These are phyloP conservation scores for Venustampulla echinocandica DNA, from an alignment of 495 filamentous ascomycete genomes.

Conservation along the genomic window DNA sequence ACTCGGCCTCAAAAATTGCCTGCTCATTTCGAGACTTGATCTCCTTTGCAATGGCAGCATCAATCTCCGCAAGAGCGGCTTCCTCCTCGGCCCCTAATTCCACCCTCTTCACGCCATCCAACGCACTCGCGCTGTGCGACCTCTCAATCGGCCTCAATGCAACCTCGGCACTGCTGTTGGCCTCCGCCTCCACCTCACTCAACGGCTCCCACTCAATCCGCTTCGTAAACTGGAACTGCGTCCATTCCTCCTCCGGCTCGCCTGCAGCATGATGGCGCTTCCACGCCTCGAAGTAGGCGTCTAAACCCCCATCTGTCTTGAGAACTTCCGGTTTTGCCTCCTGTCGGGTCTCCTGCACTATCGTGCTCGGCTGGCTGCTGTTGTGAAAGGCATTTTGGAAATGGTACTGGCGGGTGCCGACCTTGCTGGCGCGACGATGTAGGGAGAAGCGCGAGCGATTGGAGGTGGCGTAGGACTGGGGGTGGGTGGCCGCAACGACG, in stretches of 20 bases:
- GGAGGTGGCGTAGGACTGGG: slow-evolving; percentile 68
- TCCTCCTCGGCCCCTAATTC: slow-evolving; percentile 39
- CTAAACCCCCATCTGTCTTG: slow-evolving; percentile 48
- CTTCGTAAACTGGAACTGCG: slow-evolving; percentile 78
- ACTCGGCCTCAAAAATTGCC: slow-evolving; percentile 23
- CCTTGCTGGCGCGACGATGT: slow-evolving; percentile 22
- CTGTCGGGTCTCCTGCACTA: slow-evolving; percentile 32
- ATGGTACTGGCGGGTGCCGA: slow-evolving; percentile 52
- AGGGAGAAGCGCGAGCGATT: slow-evolving; percentile 44
- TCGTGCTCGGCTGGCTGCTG: slow-evolving; percentile 25
- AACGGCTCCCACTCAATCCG: slow-evolving; percentile 79
- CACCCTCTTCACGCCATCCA: slow-evolving; percentile 53
- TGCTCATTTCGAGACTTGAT: slow-evolving; percentile 29
- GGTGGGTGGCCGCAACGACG: slow-evolving; percentile 87
- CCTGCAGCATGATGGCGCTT: slow-evolving; percentile 59
- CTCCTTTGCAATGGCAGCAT: slow-evolving; percentile 57
- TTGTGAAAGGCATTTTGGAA: slow-evolving; percentile 69
- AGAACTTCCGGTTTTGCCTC: slow-evolving; percentile 20
- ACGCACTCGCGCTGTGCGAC: slow-evolving; percentile 39
- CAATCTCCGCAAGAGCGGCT: slow-evolving; percentile 46
- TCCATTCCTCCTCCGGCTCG: slow-evolving; percentile 70
- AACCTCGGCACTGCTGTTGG: slow-evolving; percentile 24
- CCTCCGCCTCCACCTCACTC: slow-evolving; percentile 15
- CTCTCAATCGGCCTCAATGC: slow-evolving; percentile 25
- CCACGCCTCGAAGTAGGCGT: slow-evolving; percentile 84